A percentile compares a stretch with the other conserved stretches of the same genome.
Evolutionary conservation across 345 rosid species (phyloP).

Genomic region (Cochlearia excelsa): DNA sequence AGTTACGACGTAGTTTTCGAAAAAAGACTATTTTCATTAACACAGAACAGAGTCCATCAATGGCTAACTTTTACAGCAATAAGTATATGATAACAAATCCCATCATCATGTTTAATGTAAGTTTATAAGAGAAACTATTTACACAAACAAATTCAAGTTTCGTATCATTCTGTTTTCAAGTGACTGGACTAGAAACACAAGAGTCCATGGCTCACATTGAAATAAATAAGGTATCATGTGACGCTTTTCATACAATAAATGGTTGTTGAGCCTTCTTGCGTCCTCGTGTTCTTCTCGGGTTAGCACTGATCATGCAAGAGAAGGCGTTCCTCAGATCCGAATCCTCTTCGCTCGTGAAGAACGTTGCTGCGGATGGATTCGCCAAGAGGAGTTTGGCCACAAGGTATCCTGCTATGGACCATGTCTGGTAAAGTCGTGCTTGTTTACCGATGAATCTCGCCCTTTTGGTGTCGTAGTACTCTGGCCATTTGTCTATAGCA

Average conservation of each 20-base stretch:
- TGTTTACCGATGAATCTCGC: conserved; percentile 93
- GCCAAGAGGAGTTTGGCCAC: conserved; percentile 76
- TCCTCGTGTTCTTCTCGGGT: conserved; percentile 68
- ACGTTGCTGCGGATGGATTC: conserved; percentile 60
- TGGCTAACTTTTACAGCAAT: no score
- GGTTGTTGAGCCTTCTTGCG: conserved; percentile 44
- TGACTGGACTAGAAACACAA: neutral
- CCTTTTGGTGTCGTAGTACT: conserved; percentile 74
- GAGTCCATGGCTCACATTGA: conserved; percentile 10
- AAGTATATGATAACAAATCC: no score
- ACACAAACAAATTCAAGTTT: conserved; percentile 11
- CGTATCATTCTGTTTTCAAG: conserved; percentile 5
- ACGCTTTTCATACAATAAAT: conserved; percentile 45
- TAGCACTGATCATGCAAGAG: conserved; percentile 61
- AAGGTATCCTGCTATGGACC: conserved; percentile 94
- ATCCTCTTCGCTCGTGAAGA: conserved; percentile 67
- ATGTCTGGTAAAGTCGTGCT: conserved; percentile 69
- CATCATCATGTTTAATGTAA: no score
- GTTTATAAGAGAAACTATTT: neutral
- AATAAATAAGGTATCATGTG: neutral
- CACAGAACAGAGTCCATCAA: no score
- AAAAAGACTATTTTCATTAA: no score
- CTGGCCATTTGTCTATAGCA: conserved; percentile 82
- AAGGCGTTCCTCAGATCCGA: conserved; percentile 60
- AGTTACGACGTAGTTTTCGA: no score